Conservation (phyloP, 192 early-diverging fungal species). For the Lunasporangiospora selenospora region DNA sequence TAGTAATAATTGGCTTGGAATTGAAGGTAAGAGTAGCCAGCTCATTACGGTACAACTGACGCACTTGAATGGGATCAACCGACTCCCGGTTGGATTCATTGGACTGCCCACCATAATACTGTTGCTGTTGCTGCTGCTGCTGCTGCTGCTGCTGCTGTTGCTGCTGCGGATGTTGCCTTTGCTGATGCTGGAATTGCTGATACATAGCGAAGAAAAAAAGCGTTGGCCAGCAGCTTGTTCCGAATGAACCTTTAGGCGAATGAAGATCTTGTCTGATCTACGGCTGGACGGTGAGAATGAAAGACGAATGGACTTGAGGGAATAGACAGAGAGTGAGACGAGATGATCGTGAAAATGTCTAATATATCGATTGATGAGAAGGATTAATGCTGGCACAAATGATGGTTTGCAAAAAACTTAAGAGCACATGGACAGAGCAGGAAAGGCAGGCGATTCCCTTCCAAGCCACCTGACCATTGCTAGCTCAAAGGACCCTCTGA, state of each 20-base stretch:
- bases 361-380: no score
- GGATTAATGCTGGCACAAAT: no score
- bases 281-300: not conserved
- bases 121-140: constrained; percentile 9
- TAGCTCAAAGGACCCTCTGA: no score
- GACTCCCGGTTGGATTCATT: constrained; percentile 3
- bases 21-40: constrained; percentile 89
- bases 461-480: no score
- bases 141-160: constrained; percentile 15
- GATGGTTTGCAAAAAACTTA: no score
- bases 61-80: constrained; percentile 40
- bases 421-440: no score
- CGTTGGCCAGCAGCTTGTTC: no score
- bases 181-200: not conserved
- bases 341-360: no score
- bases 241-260: no score
- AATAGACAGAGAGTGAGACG: no score
- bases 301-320: not conserved
- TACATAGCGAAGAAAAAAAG: constrained; percentile 1
- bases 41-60: constrained; percentile 65
- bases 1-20: constrained; percentile 92
- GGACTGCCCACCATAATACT: not conserved
- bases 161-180: constrained; percentile 7
- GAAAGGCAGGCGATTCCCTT: no score
- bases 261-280: not conserved